Evolutionary conservation across 2,329 filamentous ascomycete species (phyloP).

Genomic region (Cladophialophora psammophila): DNA sequence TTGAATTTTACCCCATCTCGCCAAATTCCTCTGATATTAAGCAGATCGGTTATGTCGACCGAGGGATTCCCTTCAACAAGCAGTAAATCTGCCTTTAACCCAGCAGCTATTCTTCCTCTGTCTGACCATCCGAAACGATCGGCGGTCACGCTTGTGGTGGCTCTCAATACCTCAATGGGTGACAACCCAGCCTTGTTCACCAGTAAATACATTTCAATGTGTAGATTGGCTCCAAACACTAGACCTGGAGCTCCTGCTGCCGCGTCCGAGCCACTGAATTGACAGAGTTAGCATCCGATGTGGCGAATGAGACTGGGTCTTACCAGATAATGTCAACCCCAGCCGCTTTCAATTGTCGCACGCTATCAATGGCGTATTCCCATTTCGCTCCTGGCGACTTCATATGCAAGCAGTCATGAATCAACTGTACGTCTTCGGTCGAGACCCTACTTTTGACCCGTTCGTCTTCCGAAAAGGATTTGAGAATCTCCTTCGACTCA

Average conservation of each 20-base stretch:
- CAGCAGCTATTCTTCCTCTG: conserved; percentile 38
- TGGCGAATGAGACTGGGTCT: not conserved
- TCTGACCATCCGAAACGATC: conserved; percentile 38
- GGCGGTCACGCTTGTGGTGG: conserved; percentile 40
- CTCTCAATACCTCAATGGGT: conserved; percentile 36
- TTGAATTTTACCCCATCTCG: conserved; percentile 25
- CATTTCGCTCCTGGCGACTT: conserved; percentile 13
- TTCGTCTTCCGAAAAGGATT: conserved; percentile 17
- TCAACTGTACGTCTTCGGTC: not conserved
- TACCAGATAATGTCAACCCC: conserved; percentile 24
- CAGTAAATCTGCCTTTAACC: conserved; percentile 29
- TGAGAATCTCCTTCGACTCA: conserved; percentile 12
- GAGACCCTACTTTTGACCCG: conserved; percentile 15
- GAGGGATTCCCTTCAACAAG: conserved; percentile 31
- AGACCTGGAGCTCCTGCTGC: conserved; percentile 16
- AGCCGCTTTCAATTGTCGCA: conserved; percentile 19
- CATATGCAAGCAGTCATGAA: conserved; percentile 18
- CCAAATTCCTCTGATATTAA: conserved; percentile 33
- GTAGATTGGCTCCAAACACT: conserved; percentile 33
- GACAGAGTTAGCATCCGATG: not conserved
- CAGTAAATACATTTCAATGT: conserved; percentile 40
- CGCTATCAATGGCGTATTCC: conserved; percentile 30
- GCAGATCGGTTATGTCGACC: conserved; percentile 20
- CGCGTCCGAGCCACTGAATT: conserved; percentile 24
- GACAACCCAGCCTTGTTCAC: conserved; percentile 39